Conservation (phyloP, 2,329 filamentous ascomycete species). For the Podosphaera leucotricha region DNA sequence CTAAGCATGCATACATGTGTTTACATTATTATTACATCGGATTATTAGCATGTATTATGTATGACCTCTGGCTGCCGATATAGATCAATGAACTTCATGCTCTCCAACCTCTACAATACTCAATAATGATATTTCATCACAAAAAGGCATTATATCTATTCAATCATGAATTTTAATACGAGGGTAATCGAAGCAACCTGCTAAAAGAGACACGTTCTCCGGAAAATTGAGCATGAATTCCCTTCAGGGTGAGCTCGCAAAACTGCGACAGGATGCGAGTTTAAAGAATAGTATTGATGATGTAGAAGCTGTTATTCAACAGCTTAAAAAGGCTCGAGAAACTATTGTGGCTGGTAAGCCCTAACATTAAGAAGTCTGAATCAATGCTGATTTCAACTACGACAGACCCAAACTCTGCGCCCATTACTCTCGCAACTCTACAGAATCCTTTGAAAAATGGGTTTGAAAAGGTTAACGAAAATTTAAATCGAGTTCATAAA, state of each 20-base stretch:
- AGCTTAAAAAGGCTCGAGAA: constrained; percentile 50
- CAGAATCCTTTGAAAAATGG: constrained; percentile 66
- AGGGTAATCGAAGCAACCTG: neutral
- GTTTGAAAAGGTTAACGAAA: constrained; percentile 58
- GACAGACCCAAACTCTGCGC: constrained; percentile 43
- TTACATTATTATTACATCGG: too few relatives aligned
- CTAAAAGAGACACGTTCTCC: neutral
- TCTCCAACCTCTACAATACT: too few relatives aligned
- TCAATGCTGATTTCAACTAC: constrained; percentile 2
- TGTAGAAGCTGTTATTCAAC: constrained; percentile 62
- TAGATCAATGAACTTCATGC: too few relatives aligned
- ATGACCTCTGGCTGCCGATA: too few relatives aligned
- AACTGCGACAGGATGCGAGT: constrained; percentile 14
- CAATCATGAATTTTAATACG: neutral
- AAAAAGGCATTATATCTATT: neutral
- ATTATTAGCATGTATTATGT: too few relatives aligned
- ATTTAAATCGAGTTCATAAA: constrained; percentile 62
- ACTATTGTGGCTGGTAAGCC: constrained; percentile 42
- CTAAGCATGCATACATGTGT: too few relatives aligned
- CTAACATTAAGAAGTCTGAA: constrained; percentile 2
- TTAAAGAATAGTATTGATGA: constrained; percentile 29
- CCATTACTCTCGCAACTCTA: constrained; percentile 56
- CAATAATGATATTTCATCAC: neutral
- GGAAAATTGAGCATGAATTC: constrained; percentile 13
- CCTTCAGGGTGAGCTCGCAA: constrained; percentile 13